phyloP scores from a whole-genome alignment of 345 rosid species.

The Combretum micranthum region DNA sequence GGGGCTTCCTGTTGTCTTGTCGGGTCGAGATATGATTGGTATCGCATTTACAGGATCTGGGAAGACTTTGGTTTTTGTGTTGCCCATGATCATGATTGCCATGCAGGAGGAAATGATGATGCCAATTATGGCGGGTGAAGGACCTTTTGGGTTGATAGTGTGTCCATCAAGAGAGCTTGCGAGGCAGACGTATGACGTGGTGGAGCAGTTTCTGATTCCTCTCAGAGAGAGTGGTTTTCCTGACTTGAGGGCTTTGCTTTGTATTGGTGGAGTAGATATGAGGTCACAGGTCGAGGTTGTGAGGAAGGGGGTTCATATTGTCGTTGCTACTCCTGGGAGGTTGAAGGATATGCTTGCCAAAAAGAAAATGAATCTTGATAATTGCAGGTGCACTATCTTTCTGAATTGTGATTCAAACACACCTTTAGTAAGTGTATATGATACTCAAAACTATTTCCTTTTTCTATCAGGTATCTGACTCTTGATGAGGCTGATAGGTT shows the following conservation, averaged over 20 bases:
- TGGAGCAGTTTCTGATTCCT: slow-evolving; percentile 65
- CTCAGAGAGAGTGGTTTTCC: slow-evolving; percentile 61
- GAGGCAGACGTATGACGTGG: slow-evolving; percentile 83
- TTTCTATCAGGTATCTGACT: slow-evolving; percentile 79
- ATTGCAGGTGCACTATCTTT: slow-evolving; percentile 54
- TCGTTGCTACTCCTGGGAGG: slow-evolving; percentile 94
- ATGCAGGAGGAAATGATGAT: slow-evolving; percentile 89
- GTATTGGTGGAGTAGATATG: slow-evolving; percentile 94
- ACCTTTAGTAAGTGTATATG: not conserved
- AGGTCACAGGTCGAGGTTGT: slow-evolving; percentile 81
- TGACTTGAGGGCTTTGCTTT: slow-evolving; percentile 64
- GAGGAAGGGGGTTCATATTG: slow-evolving; percentile 83
- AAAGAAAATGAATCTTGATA: slow-evolving; percentile 87
- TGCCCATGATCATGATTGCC: slow-evolving; percentile 86
- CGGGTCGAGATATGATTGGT: slow-evolving; percentile 92
- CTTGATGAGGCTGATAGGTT: slow-evolving; percentile 92
- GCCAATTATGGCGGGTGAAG: slow-evolving; percentile 81
- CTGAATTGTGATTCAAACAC: not conserved
- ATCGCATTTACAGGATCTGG: slow-evolving; percentile 92
- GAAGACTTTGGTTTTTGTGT: slow-evolving; percentile 79
- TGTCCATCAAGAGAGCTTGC: slow-evolving; percentile 95
- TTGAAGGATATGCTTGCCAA: slow-evolving; percentile 93
- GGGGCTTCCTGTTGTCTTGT: slow-evolving; percentile 79
- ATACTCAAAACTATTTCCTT: not conserved
- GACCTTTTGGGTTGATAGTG: slow-evolving; percentile 70